Base-by-base conservation (phyloP, 768 basidiomycete species). In the Mycena galopus region DNA sequence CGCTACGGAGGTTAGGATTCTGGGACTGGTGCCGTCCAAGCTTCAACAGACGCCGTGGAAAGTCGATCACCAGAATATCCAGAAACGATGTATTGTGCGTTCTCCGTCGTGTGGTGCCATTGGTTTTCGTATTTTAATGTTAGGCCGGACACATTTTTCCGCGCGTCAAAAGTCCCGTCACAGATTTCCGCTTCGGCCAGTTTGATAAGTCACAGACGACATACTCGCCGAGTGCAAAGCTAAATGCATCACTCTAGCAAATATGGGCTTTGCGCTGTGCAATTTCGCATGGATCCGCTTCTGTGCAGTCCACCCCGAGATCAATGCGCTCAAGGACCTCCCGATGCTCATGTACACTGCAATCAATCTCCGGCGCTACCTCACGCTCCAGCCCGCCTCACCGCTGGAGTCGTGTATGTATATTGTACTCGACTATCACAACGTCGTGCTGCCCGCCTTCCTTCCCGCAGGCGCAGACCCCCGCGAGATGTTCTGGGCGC, bases 321-420 rank as follows among this genome's bases (percentile, higher is more conserved):
- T 73, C 47, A n/a, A 37, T 14, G 58, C 71, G 16, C 59, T 65
- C 23, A 58, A 70, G 58, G 44, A 29, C 25, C 71, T 73, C 30
- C 69, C 73, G 12, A 66, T 57, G 57, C 62, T 75, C 56, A 72
- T 75, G 74, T 78, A 78, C 73, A 73, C 77, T 19, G 76, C 77
- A 0, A 70, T 78, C 72, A 71, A 61, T 25, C 57, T 78, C 37
- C 77, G 76, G 4, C 63, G 69, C 11, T 58, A 69, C 68, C 74
- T 78, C 53, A 21, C n/a, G n/a, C n/a, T n/a, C n/a, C n/a, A 59
- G 14, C 70, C 69, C 39, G 11, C 33, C 16, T 57, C 73, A 4
- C 50, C 63, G 25, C 53, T 70, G 6, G 11, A 33, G 27, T 70
- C 74, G 25, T 51, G 65, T 67, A 74, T 76, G 76, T 75, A 68